Base-by-base conservation (phyloP, 163 green algal species). In the Prototheca wickerhamii region DNA sequence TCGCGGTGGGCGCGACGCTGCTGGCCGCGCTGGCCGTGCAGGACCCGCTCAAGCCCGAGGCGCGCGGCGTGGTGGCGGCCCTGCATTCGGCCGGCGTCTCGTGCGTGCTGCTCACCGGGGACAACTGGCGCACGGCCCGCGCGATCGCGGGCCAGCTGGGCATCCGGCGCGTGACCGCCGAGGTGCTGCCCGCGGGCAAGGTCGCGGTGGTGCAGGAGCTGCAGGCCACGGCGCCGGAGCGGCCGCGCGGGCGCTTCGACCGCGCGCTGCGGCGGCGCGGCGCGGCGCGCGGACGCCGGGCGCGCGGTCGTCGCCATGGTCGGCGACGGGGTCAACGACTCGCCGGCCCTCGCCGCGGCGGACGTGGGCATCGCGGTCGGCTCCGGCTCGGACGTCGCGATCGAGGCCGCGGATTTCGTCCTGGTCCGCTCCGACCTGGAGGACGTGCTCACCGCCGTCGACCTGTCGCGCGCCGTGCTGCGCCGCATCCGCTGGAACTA, bases 291-390 rank as follows among this genome's bases (percentile, higher is more conserved):
- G n/a, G n/a, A n/a, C 46, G 46, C 46, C 46, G 12, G 5, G 5
- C 15, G 30, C 18, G 54, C 2, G 59, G 29, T 81, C 33, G 87
- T 96, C 43, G 89, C 86, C 21, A 95, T 96, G 87, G 87, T 99
- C 33, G 93, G 93, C 3, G 93, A 99, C 69, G 93, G 93, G 34
- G 78, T 98, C 40, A 99, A 99, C 70, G 93, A 99, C 76, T 82
- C 84, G 0, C 92, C 93, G 3, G 93, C 93, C 29, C 80, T 99
- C 56, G 87, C 89, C 0, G 77, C 86, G 18, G 91, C 93, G 1
- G 87, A 97, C 68, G 81, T 98, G 25, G 93, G 93, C 51, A 91
- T 99, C 44, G 93, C 93, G 2, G 84, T 99, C 2, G 93, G 80
- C 53, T 81, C 70, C 23, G 90, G 89, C 53, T 85, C 88, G 1